phyloP scores from a whole-genome alignment of 1,284 basidiomycete species.

The Tetrapyrgos nigripes region DNA sequence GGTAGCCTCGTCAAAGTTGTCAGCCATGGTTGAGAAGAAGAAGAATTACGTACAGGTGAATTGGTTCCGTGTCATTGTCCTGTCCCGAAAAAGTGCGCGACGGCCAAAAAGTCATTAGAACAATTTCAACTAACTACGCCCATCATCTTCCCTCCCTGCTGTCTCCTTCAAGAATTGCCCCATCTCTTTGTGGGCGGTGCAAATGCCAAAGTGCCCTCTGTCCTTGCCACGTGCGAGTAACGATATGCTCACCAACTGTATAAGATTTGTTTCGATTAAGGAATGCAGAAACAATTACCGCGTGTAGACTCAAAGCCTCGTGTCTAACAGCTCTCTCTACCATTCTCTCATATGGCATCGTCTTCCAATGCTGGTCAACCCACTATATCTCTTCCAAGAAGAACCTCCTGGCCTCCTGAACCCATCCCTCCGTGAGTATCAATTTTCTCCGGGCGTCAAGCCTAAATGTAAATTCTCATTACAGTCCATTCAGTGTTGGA shows the following conservation, averaged over 20 bases:
- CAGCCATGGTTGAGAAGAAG: constrained; percentile 46
- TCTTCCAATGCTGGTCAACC: constrained; percentile 32
- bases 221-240: constrained; percentile 35
- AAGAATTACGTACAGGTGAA: not conserved
- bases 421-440: constrained; percentile 51
- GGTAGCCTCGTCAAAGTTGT: constrained; percentile 80
- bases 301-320: constrained; percentile 33
- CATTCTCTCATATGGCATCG: constrained; percentile 45
- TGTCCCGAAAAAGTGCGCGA: not conserved
- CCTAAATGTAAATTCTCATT: constrained; percentile 10
- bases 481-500: constrained; percentile 52
- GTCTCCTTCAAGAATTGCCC: constrained; percentile 1
- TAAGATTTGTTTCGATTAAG: constrained; percentile 28
- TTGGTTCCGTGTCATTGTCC: not conserved
- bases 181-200: constrained; percentile 4
- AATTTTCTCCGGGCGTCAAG: constrained; percentile 23
- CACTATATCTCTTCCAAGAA: constrained; percentile 21
- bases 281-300: constrained; percentile 32
- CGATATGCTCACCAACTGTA: constrained; percentile 31
- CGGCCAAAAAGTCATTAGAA: not conserved
- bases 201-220: not conserved
- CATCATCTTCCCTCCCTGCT: not conserved
- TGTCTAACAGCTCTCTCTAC: constrained; percentile 36
- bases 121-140: not conserved
- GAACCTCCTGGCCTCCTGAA: constrained; percentile 47